Evolutionary conservation across 2,329 filamentous ascomycete genomes (phyloP), one percentile per base, ranked within the genome.

Genomic region (Aureobasidium sp.): DNA sequence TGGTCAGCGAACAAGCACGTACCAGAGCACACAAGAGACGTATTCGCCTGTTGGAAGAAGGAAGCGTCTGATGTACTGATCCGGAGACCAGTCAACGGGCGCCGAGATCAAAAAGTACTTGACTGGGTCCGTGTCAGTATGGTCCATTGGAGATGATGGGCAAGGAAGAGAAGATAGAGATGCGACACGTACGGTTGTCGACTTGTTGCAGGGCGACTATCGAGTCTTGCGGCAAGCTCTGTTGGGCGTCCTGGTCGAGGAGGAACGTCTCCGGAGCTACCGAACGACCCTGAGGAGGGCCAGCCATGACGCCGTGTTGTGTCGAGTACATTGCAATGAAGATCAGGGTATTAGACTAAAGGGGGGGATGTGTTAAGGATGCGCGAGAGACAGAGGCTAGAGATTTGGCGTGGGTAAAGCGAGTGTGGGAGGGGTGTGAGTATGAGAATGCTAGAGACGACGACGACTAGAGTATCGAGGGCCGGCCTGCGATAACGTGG

Each of bases 41-140:
- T 99, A 97, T 84, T 99, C 94, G 76, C 94, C 94, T 12, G 94
- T 99, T 12, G 94, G 94, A 64, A 99, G 82, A 65, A 99, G 83
- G 74, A 97, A 99, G 68, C 94, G 86, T 69, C 94, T 87, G 72
- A 99, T 97, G 74, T 97, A 95, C 78, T 97, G 93, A 72, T 97
- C 93, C 55, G 88, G 87, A 70, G 90, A 89, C 94, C 94, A 99
- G 79, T 99, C 94, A 68, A 97, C 94, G 41, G 94, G 94, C 44
- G 94, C 94, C 48, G 94, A 99, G 70, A 99, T 96, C 78, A 99
- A 89, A 78, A 99, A 99, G 79, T 97, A 99, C 85, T 99, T 99
- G 72, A 99, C 92, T 96, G 74, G 62, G 55, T 41, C 25, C 51
- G 59, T 29, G 71, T 78, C 64, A 78, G 76, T 63, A 65, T 63